Base-by-base conservation (phyloP, 2,329 filamentous ascomycete genomes). In the Thermothelomyces thermophilus region DNA sequence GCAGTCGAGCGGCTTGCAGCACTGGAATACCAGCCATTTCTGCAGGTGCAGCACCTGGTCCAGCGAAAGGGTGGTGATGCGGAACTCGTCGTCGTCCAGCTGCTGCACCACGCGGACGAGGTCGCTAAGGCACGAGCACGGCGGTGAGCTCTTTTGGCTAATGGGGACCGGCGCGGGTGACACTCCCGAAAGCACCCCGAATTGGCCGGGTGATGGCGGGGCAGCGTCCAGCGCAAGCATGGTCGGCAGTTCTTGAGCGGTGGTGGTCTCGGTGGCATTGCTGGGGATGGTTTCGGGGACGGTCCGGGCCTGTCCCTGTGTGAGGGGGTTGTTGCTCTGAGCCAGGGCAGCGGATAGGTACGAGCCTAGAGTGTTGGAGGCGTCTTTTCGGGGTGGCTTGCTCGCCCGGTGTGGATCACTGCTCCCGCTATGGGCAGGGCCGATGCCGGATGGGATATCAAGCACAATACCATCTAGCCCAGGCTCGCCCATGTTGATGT, bases 61-160 rank as follows among this genome's bases (percentile, higher is more conserved):
- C 8, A 65, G 57, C 0, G 60, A 53, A 9, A 64, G 52, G 1
- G 53, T 57, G 14, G 53, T 56, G 4, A 64, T 53, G 19, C 54
- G 50, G 43, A 62, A 65, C 26, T 62, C 57, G 45, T 65, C 62
- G 45, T 65, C 61, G 41, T 64, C 62, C 14, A 65, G 56, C 43
- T 61, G 61, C 42, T 63, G 60, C 13, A 64, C 51, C 10, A 63
- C 52, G 11, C 53, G 53, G 1, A 64, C 41, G 11, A 54, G 50
- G 24, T 62, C 57, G 14, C 54, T 43, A 1, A 63, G 41, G 39
- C 61, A 64, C 6, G 56, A 53, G 40, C 63, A 65, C 7, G 26
- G 41, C 20, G 47, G 16, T 40, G 41, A 40, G n/a, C 19, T 16
- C 14, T 33, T 30, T 14, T 16, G 40, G n/a, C 37, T 43, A n/a